Evolutionary conservation across 768 basidiomycete species (phyloP), one percentile per base, ranked within the genome.

Genomic region (Lactarius sanguifluus): DNA sequence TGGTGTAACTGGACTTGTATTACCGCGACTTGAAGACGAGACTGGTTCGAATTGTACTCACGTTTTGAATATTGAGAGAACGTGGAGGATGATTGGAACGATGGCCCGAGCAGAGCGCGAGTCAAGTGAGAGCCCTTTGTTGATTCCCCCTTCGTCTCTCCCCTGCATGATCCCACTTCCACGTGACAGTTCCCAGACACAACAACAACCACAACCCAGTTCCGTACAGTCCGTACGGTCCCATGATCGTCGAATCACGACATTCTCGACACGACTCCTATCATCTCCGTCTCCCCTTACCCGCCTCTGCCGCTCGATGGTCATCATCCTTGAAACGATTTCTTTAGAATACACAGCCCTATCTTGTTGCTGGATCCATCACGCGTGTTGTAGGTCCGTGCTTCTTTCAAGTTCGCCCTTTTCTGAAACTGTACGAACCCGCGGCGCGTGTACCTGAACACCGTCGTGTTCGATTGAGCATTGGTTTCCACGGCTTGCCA

Each of bases 321-420:
- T 20, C 45, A 23, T 52, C 57, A 34, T 41, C 61, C 52, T 20
- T 20, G 32, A 50, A 47, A 32, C 25, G 25, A 8, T 32, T 64
- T 55, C 52, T 57, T 54, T 34, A 41, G 50, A n/a, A 45, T 59
- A 55, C 40, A 58, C 40, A 23, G 54, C 52, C 57, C 54, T 59
- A 34, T 59, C 62, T 56, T 43, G 61, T 23, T 55, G 52, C 64
- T n/a, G 66, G 62, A 56, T 59, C 57, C 66, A 67, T 67, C 66
- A 64, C 52, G 54, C 66, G 64, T 67, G 66, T 67, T 59, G 41
- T 67, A 5, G 40, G 43, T 64, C 25, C 62, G 60, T 45, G 62
- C 62, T 56, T 45, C 58, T 30, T 59, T 40, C 41, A 56, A 62
- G 58, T 64, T 56, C 52, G 30, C 43, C 52, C 64, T 63, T 41